phyloP scores from a whole-genome alignment of 2,329 filamentous ascomycete species.

The Chrysoporthe austroafricana region DNA sequence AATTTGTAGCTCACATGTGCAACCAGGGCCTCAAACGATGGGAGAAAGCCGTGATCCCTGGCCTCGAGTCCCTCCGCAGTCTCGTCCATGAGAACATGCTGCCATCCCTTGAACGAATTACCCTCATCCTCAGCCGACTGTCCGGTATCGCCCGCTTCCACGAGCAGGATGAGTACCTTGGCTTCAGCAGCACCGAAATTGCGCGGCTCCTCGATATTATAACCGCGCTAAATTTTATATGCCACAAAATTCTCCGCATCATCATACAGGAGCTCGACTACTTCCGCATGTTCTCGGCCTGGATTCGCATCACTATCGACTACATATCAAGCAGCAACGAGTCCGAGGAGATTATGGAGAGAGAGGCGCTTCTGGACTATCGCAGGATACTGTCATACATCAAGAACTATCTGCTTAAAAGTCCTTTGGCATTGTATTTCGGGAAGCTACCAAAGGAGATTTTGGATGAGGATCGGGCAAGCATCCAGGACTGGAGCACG shows the following conservation, averaged over 20 bases:
- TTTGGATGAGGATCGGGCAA: conserved; percentile 19
- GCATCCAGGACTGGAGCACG: conserved; percentile 47
- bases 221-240: conserved; percentile 74
- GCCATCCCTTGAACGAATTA: conserved; percentile 82
- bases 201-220: conserved; percentile 71
- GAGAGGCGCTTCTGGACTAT: conserved; percentile 76
- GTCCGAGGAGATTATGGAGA: conserved; percentile 74
- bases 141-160: conserved; percentile 83
- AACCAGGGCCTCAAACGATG: conserved; percentile 85
- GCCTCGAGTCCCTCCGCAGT: conserved; percentile 76
- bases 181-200: conserved; percentile 66
- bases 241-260: conserved; percentile 72
- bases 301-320: conserved; percentile 84
- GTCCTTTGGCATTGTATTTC: conserved; percentile 67
- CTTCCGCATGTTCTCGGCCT: conserved; percentile 78
- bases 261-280: conserved; percentile 77
- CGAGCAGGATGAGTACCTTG: conserved; percentile 66
- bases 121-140: conserved; percentile 79
- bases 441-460: conserved; percentile 49
- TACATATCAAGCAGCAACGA: conserved; percentile 68
- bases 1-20: not conserved
- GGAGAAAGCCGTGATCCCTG: conserved; percentile 83
- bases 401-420: conserved; percentile 67
- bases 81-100: conserved; percentile 87
- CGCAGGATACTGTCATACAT: conserved; percentile 78